Conservation (phyloP, 2,329 filamentous ascomycete genomes). For the Bipolaris gigantea region DNA sequence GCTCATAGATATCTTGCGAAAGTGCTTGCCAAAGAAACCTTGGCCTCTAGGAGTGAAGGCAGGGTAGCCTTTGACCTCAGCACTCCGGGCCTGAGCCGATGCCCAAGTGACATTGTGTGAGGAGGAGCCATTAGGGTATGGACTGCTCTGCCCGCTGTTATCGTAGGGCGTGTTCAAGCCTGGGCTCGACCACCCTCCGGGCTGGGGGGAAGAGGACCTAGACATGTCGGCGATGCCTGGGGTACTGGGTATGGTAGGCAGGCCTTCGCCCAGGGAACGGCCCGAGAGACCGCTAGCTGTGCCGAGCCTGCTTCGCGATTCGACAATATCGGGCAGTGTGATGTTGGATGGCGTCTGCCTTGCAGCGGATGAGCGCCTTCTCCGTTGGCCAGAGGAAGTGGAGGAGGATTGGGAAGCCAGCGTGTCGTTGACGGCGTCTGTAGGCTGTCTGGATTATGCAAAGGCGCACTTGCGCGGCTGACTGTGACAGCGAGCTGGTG, state of each 20-base stretch:
- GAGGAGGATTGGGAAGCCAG: constrained; percentile 45
- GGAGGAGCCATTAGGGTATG: constrained; percentile 54
- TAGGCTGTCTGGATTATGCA: constrained; percentile 30
- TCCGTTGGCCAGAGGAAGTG: constrained; percentile 44
- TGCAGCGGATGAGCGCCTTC: constrained; percentile 46
- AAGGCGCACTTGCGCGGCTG: constrained; percentile 29
- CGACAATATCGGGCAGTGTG: constrained; percentile 32
- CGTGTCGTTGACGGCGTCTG: constrained; percentile 35
- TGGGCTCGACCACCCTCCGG: constrained; percentile 86
- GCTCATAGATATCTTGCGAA: constrained; percentile 76
- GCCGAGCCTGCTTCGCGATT: constrained; percentile 32
- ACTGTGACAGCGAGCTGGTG: constrained; percentile 15
- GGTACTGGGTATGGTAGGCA: constrained; percentile 45
- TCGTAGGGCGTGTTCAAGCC: constrained; percentile 68
- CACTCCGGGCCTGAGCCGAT: constrained; percentile 75
- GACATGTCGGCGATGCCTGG: constrained; percentile 63
- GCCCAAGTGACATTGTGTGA: constrained; percentile 73
- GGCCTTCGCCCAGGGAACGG: constrained; percentile 36
- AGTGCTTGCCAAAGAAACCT: constrained; percentile 85
- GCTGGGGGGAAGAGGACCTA: constrained; percentile 81
- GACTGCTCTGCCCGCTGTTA: constrained; percentile 69
- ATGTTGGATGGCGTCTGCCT: constrained; percentile 37
- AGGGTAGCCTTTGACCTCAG: constrained; percentile 72
- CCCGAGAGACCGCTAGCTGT: constrained; percentile 40
- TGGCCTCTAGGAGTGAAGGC: constrained; percentile 80